Percentiles rank a stretch among this genome's conserved stretches.
Conservation (phyloP, 148 eudicot genomes). For the Amaranthus palmeri region DNA sequence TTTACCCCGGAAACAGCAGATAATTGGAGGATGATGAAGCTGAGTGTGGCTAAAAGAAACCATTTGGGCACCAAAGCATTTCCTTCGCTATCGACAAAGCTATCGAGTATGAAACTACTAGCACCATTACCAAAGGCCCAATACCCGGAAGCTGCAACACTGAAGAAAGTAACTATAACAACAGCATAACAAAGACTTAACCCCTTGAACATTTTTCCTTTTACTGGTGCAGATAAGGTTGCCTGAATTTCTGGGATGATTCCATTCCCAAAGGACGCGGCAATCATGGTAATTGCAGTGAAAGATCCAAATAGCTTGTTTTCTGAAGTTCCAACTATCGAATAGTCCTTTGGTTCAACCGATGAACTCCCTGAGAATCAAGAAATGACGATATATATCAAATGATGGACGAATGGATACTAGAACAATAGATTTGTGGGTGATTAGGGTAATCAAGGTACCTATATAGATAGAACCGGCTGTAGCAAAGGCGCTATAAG, state of each 20-base stretch:
- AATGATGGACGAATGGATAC: neutral
- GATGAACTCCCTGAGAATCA: conserved; percentile 40
- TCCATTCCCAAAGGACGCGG: conserved; percentile 69
- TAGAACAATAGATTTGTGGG: neutral
- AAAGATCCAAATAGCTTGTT: conserved; percentile 49
- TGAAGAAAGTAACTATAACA: conserved; percentile 49
- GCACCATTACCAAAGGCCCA: conserved; percentile 80
- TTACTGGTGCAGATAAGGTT: conserved; percentile 64
- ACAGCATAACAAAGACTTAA: conserved; percentile 53
- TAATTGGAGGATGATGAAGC: conserved; percentile 55
- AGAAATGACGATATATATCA: neutral
- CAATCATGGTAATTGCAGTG: conserved; percentile 60
- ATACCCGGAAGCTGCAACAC: conserved; percentile 65
- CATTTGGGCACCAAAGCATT: conserved; percentile 50
- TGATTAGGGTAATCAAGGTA: conserved; percentile 10
- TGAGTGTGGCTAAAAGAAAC: conserved; percentile 54
- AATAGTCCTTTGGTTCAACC: conserved; percentile 43
- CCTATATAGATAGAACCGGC: conserved; percentile 65
- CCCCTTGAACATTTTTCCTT: conserved; percentile 87
- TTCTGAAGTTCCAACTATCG: conserved; percentile 30
- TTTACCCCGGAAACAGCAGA: conserved; percentile 51
- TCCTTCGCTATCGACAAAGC: conserved; percentile 38
- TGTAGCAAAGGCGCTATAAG: conserved; percentile 59
- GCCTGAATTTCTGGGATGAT: conserved; percentile 86
- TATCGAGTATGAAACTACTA: conserved; percentile 41